Conservation (phyloP, 805 yeast genomes). For the Metahyphopichia silvanorum region DNA sequence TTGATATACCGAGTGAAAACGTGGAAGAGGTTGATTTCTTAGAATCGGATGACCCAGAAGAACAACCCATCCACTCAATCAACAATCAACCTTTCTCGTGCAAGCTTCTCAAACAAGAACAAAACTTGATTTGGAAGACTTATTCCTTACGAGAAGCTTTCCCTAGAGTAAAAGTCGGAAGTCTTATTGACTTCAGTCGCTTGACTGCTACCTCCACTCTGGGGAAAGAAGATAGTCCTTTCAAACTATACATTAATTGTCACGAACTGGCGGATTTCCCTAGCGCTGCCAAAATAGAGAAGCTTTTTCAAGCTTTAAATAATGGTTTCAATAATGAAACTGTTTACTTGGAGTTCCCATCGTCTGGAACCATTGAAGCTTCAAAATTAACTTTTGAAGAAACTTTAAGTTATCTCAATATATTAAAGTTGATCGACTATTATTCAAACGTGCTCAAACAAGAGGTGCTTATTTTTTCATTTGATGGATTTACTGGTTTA, state of each 20-base stretch:
- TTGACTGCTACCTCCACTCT: conserved; percentile 4
- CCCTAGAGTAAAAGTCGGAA: conserved; percentile 28
- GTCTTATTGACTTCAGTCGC: conserved; percentile 24
- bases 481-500: conserved; percentile 38
- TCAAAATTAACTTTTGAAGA: conserved; percentile 19
- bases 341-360: conserved; percentile 31
- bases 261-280: conserved; percentile 57
- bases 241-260: conserved; percentile 57
- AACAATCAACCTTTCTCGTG: conserved; percentile 11
- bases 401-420: conserved; percentile 24
- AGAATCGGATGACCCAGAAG: background rate
- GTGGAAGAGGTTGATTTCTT: background rate
- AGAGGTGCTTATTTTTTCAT: conserved; percentile 28
- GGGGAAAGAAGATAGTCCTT: conserved; percentile 21
- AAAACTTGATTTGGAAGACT: conserved; percentile 30
- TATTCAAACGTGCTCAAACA: conserved; percentile 12
- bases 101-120: conserved; percentile 27
- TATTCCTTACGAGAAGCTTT: conserved; percentile 27
- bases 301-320: conserved; percentile 4
- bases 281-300: conserved; percentile 27
- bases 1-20: conserved; percentile 7
- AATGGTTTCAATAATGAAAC: conserved; percentile 1
- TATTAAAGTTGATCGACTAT: conserved; percentile 23
- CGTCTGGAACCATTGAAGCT: conserved; percentile 21
- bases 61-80: conserved; percentile 12